Evolutionary conservation across 371 early-diverging fungal species (phyloP).

Genomic region (Mucor mucedo): DNA sequence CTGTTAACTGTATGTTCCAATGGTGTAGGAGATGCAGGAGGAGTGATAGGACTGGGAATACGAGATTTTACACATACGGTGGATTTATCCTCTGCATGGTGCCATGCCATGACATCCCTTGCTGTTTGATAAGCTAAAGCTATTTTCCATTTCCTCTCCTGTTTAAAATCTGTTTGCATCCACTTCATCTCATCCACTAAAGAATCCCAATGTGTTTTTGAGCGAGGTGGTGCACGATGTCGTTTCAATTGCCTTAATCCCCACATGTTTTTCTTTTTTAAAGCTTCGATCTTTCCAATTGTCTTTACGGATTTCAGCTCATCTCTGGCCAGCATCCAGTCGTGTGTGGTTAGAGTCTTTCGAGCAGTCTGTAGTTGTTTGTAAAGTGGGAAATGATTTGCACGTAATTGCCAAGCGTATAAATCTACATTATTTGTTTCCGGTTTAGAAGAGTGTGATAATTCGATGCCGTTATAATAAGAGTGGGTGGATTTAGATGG

Average conservation of each 20-base stretch:
- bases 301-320: slow-evolving; percentile 79
- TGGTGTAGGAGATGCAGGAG: not conserved
- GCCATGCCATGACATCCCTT: slow-evolving; percentile 85
- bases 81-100: slow-evolving; percentile 72
- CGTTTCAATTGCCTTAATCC: slow-evolving; percentile 81
- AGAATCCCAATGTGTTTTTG: slow-evolving; percentile 87
- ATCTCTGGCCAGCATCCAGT: slow-evolving; percentile 89
- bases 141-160: slow-evolving; percentile 87
- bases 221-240: slow-evolving; percentile 69
- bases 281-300: slow-evolving; percentile 76
- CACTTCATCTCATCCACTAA: slow-evolving; percentile 91
- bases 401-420: slow-evolving; percentile 79
- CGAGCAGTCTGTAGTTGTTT: slow-evolving; percentile 70
- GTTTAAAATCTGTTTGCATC: slow-evolving; percentile 84
- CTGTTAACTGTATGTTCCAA: not conserved
- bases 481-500: slow-evolving; percentile 70
- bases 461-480: slow-evolving; percentile 65
- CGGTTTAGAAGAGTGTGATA: slow-evolving; percentile 13
- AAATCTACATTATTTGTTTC: slow-evolving; percentile 58
- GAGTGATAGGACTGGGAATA: slow-evolving; percentile 5
- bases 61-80: slow-evolving; percentile 64
- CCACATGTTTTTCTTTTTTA: slow-evolving; percentile 82
- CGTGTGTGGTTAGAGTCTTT: slow-evolving; percentile 79
- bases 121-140: slow-evolving; percentile 74
- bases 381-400: slow-evolving; percentile 72